Percentiles rank a stretch among this genome's conserved stretches.
Conservation (phyloP, 768 basidiomycete species). For the Leccinum pellstonianum region DNA sequence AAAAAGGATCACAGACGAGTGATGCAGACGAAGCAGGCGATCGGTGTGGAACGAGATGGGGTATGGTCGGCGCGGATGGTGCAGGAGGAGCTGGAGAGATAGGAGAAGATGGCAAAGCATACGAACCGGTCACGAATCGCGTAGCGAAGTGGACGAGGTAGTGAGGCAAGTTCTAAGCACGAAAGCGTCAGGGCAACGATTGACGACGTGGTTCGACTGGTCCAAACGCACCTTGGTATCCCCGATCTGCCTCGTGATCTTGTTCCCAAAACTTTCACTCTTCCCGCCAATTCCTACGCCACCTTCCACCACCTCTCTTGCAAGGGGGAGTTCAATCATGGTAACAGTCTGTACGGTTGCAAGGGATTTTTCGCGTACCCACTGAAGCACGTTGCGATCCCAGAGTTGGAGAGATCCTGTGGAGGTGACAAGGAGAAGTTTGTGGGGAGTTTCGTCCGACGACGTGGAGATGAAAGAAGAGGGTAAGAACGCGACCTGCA, state of each 20-base stretch:
- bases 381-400: slow-evolving; percentile 57
- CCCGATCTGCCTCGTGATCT: slow-evolving; percentile 54
- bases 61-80: slow-evolving; percentile 14
- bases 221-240: slow-evolving; percentile 51
- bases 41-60: slow-evolving; percentile 18
- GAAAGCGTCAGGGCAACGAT: not conserved
- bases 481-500: slow-evolving; percentile 51
- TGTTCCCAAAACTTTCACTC: slow-evolving; percentile 47
- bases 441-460: slow-evolving; percentile 36
- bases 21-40: slow-evolving; percentile 34
- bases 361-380: slow-evolving; percentile 83
- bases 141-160: slow-evolving; percentile 65
- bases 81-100: slow-evolving; percentile 21
- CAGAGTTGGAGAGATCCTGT: slow-evolving; percentile 78
- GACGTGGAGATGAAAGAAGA: slow-evolving; percentile 37
- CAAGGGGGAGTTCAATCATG: slow-evolving; percentile 78
- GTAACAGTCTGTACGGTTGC: slow-evolving; percentile 60
- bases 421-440: slow-evolving; percentile 60
- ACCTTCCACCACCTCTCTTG: slow-evolving; percentile 24
- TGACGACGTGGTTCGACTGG: not conserved
- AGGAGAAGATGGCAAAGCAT: slow-evolving; percentile 46
- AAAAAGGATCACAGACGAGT: slow-evolving; percentile 59
- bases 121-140: slow-evolving; percentile 71
- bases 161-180: slow-evolving; percentile 61
- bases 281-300: slow-evolving; percentile 2